phyloP scores from a whole-genome alignment of 176 grass and related monocot genomes.

The Phragmites australis region DNA sequence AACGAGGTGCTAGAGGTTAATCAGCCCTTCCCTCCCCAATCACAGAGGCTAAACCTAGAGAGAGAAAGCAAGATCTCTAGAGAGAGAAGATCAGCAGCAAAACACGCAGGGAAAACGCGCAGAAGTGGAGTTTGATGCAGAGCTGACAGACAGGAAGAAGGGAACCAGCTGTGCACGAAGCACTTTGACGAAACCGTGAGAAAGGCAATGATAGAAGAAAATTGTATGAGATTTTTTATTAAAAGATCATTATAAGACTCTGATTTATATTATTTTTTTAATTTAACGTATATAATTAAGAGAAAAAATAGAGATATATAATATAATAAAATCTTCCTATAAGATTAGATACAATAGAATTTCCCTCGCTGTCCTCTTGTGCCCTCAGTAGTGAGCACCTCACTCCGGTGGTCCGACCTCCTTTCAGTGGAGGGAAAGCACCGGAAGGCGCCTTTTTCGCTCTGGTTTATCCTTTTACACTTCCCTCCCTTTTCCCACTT shows the following conservation, averaged over 20 bases:
- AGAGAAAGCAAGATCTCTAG: background rate
- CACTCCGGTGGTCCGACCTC: conserved; percentile 13
- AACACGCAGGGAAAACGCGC: background rate
- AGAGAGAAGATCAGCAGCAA: background rate
- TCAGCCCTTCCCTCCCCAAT: background rate
- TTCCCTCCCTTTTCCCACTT: conserved; percentile 1
- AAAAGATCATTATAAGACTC: too few species aligned
- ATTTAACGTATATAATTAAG: too few species aligned
- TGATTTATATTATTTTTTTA: too few species aligned
- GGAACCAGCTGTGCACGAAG: conserved; percentile 3
- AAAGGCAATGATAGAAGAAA: too few species aligned
- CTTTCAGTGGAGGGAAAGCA: conserved; percentile 53
- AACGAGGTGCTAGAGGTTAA: background rate
- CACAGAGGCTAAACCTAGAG: conserved; percentile 17
- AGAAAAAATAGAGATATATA: too few species aligned
- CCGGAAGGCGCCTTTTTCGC: conserved; percentile 51
- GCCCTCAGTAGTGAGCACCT: background rate
- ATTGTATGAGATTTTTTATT: too few species aligned
- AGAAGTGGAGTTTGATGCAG: background rate
- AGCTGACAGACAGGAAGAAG: background rate
- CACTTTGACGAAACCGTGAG: too few species aligned
- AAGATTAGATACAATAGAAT: too few species aligned
- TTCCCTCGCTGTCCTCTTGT: too few species aligned
- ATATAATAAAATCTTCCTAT: too few species aligned
- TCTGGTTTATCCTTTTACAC: conserved; percentile 24